phyloP scores from a whole-genome alignment of 306 rosid species.

The Malus sylvestris region DNA sequence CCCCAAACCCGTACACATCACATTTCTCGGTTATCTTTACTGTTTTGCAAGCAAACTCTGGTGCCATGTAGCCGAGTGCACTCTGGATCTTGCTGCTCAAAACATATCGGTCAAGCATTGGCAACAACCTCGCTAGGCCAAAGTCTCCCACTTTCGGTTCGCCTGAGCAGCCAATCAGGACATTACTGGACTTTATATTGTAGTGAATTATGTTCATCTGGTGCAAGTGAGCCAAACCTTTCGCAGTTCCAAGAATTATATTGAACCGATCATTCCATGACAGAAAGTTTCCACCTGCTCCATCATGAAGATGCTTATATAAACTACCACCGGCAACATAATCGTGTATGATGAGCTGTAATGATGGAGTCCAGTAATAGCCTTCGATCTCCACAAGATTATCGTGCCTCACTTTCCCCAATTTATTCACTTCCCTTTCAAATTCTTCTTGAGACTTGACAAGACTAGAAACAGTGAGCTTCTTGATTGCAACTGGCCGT shows the following conservation, averaged over 20 bases:
- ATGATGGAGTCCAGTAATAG: conserved; percentile 96
- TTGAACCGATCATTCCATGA: conserved; percentile 91
- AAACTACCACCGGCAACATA: conserved; percentile 80
- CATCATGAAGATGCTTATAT: conserved; percentile 92
- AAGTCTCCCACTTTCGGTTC: conserved; percentile 92
- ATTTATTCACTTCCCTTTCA: conserved; percentile 86
- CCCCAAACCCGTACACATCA: conserved; percentile 88
- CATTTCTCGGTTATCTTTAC: conserved; percentile 96
- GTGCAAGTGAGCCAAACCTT: conserved; percentile 92
- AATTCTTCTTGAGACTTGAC: conserved; percentile 96
- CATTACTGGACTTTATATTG: conserved; percentile 88
- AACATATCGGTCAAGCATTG: conserved; percentile 93
- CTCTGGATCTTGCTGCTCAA: conserved; percentile 98
- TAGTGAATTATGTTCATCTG: conserved; percentile 76
- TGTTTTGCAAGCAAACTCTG: conserved; percentile 91
- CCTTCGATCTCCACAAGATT: conserved; percentile 93
- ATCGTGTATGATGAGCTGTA: conserved; percentile 89
- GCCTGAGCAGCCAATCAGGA: conserved; percentile 66
- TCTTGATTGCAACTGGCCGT: conserved; percentile 90
- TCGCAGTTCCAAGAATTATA: conserved; percentile 83
- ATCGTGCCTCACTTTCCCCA: conserved; percentile 83
- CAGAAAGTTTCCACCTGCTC: conserved; percentile 66
- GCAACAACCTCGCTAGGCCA: conserved; percentile 86
- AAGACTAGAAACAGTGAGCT: conserved; percentile 95
- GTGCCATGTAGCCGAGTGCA: conserved; percentile 98